These are phyloP conservation scores for Colletotrichum sp. DNA, from an alignment of 2,329 filamentous ascomycete genomes.

Conservation along the genomic window DNA sequence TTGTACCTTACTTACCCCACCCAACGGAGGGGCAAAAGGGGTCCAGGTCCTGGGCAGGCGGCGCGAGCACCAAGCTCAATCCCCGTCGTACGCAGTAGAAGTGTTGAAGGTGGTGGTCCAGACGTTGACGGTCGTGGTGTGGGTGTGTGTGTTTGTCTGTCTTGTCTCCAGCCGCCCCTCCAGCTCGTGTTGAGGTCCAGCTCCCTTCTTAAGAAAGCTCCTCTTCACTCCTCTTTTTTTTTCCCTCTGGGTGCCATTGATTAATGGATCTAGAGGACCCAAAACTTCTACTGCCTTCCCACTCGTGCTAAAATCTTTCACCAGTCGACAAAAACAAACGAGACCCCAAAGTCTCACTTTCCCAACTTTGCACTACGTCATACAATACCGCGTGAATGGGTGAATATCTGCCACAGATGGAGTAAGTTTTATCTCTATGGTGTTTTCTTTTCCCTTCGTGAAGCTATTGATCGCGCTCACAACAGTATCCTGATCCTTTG, in stretches of 20 bases:
- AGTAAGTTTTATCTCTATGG: not conserved
- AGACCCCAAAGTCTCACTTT: not conserved
- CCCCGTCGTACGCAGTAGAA: not conserved
- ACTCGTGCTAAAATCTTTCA: not conserved
- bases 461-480: not conserved
- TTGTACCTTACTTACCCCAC: constrained; percentile 9
- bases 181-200: not conserved
- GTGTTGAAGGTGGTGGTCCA: not conserved
- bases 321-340: not conserved
- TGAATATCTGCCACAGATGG: not conserved
- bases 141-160: not conserved
- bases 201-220: constrained; percentile 12
- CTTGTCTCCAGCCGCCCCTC: not conserved
- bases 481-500: not conserved
- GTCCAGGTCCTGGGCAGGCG: constrained; percentile 15
- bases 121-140: not conserved
- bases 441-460: not conserved
- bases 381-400: not conserved
- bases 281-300: not conserved
- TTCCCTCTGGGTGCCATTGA: not conserved
- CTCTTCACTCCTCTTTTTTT: not conserved
- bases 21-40: constrained; percentile 15
- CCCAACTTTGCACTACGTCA: not conserved
- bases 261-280: not conserved
- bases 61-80: constrained; percentile 7